Evolutionary conservation across 2,329 filamentous ascomycete genomes (phyloP).

Genomic region (Botrytis cinerea): DNA sequence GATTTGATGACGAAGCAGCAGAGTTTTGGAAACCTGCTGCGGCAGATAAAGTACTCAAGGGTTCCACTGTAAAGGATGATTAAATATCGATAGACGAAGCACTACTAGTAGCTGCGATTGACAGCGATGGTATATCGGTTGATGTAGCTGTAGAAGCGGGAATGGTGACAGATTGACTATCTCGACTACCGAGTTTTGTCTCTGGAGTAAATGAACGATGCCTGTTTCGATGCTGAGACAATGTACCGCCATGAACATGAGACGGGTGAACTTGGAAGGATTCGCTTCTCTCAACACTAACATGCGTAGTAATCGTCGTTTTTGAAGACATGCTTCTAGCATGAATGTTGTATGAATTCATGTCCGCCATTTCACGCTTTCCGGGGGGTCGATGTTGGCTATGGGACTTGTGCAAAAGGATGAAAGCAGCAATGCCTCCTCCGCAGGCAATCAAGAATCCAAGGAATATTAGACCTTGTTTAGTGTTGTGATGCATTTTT

Average conservation of each 20-base stretch:
- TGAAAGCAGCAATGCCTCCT: background rate
- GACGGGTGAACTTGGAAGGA: background rate
- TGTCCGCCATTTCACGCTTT: background rate
- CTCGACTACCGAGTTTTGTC: background rate
- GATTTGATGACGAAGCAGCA: background rate
- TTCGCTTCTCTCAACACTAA: background rate
- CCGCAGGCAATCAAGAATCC: background rate
- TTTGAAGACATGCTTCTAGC: too few relatives aligned
- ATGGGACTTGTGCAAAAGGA: background rate
- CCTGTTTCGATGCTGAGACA: background rate
- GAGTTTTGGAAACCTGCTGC: background rate
- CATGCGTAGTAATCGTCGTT: background rate
- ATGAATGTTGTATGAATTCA: background rate
- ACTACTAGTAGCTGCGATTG: background rate
- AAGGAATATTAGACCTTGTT: background rate
- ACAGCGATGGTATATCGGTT: too few relatives aligned
- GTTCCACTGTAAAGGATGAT: background rate
- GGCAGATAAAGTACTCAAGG: background rate
- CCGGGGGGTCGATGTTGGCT: background rate
- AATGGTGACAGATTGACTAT: background rate
- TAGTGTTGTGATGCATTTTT: background rate
- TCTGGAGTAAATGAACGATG: background rate
- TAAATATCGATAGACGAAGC: background rate
- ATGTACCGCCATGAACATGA: too few relatives aligned
- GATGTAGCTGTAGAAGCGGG: background rate